Conservation (phyloP, 805 yeast species). For the Kuraishia piskuri region DNA sequence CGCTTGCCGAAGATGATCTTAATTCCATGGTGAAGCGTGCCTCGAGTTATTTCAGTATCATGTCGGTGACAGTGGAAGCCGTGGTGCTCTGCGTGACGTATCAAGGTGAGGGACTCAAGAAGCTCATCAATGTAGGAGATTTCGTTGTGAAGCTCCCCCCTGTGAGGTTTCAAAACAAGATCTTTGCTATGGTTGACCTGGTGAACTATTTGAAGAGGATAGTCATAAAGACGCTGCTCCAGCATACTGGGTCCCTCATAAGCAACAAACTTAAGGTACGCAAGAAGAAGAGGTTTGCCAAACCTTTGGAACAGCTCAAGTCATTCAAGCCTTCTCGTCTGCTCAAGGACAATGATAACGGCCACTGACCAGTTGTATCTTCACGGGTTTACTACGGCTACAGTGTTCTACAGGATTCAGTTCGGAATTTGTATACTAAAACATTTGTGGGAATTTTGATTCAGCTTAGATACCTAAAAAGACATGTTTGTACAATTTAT, state of each 20-base stretch:
- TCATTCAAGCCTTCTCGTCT: background rate
- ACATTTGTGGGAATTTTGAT: too few species aligned
- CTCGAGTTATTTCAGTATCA: conserved; percentile 60
- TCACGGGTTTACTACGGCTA: too few species aligned
- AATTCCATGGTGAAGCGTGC: conserved; percentile 63
- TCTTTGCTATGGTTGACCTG: conserved; percentile 69
- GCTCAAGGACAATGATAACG: background rate
- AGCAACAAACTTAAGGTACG: conserved; percentile 52
- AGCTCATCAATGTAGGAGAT: conserved; percentile 70
- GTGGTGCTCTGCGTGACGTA: conserved; percentile 61
- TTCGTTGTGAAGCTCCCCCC: conserved; percentile 60
- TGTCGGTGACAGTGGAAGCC: conserved; percentile 42
- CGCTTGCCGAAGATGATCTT: conserved; percentile 7
- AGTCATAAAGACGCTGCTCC: conserved; percentile 45
- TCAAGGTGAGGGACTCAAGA: conserved; percentile 61
- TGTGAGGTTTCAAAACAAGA: conserved; percentile 46
- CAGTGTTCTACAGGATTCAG: too few species aligned
- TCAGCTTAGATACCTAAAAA: too few species aligned
- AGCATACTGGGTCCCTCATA: conserved; percentile 68
- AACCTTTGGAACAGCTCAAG: conserved; percentile 1
- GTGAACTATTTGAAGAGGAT: conserved; percentile 53
- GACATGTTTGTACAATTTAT: too few species aligned
- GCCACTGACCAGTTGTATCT: too few species aligned
- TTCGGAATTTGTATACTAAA: too few species aligned
- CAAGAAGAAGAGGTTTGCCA: conserved; percentile 4